Evolutionary conservation across 2,329 filamentous ascomycete species (phyloP).

Genomic region (Arthrocladium fulminans): DNA sequence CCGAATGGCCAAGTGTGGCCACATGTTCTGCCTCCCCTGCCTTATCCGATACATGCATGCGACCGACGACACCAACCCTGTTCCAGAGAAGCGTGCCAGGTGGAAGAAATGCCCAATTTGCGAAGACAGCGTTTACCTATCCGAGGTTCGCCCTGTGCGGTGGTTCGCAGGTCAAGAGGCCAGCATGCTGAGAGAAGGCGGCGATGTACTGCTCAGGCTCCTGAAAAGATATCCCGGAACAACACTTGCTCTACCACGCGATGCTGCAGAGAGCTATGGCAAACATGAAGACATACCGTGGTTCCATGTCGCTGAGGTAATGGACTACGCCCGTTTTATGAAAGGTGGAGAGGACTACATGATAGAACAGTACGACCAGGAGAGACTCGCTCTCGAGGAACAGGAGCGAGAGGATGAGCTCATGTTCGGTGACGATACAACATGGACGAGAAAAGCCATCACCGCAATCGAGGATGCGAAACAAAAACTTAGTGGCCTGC

Average conservation of each 20-base stretch:
- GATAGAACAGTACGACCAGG: constrained; percentile 65
- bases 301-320: constrained; percentile 87
- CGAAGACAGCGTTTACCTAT: constrained; percentile 85
- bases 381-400: constrained; percentile 62
- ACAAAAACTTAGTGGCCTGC: constrained; percentile 62
- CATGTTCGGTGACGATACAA: constrained; percentile 84
- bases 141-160: constrained; percentile 77
- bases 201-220: constrained; percentile 80
- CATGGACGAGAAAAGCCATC: constrained; percentile 83
- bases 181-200: constrained; percentile 67
- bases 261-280: constrained; percentile 62
- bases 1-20: constrained; percentile 92
- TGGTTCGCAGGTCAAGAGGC: constrained; percentile 88
- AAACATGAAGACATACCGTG: constrained; percentile 75
- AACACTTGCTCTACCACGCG: constrained; percentile 78
- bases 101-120: constrained; percentile 98
- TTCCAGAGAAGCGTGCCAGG: constrained; percentile 58
- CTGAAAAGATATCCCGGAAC: constrained; percentile 72
- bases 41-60: constrained; percentile 94
- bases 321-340: constrained; percentile 93
- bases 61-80: constrained; percentile 55
- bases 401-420: constrained; percentile 86
- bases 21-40: constrained; percentile 93
- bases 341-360: constrained; percentile 88
- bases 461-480: constrained; percentile 64